Evolutionary conservation across 345 rosid species (phyloP), one percentile per base, ranked within the genome.

Genomic region (Citrus hindsii): DNA sequence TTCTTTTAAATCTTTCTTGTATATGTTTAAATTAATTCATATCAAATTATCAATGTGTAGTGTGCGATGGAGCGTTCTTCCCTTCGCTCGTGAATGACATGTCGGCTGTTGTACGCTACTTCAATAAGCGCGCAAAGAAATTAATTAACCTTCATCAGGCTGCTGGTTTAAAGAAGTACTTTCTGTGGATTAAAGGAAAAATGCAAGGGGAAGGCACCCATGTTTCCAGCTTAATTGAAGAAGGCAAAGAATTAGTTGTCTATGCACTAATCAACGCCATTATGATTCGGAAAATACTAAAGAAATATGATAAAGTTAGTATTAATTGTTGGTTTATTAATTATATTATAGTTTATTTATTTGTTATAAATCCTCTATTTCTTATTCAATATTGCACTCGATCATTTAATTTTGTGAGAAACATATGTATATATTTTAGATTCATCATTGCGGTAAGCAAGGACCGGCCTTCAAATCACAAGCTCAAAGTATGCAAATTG

Each of bases 401-500:
- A 12, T 46, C 51, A 42, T 42, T 2, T 9, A 10, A 42, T 42
- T 40, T 40, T 40, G 46, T 9, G 13, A 2, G 46, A 42, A 2
- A 42, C 12, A 42, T 42, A 10, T 42, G 12, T 38, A 40, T 40
- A 0, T 40, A 40, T 2, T 42, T 4, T 46, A 46, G 51, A 46
- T 46, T 46, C 51, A 46, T 46, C 51, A 46, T 12, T 46, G 51
- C 51, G 13, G 51, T 46, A 94, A 86, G 76, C 97, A 94, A 92
- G 99, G 99, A 37, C 98, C 91, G 85, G 93, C 91, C 66, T 96
- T 96, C 83, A 91, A 87, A 88, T 88, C 98, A 9, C 90, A 89
- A 67, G 93, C 91, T 3, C 97, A 90, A 79, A 89, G 88, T 55
- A 89, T 96, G 98, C 91, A 89, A 71, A 85, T 91, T 13, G 98